Base-by-base conservation (phyloP, 2,329 filamentous ascomycete species). In the Botrytis paeoniae region DNA sequence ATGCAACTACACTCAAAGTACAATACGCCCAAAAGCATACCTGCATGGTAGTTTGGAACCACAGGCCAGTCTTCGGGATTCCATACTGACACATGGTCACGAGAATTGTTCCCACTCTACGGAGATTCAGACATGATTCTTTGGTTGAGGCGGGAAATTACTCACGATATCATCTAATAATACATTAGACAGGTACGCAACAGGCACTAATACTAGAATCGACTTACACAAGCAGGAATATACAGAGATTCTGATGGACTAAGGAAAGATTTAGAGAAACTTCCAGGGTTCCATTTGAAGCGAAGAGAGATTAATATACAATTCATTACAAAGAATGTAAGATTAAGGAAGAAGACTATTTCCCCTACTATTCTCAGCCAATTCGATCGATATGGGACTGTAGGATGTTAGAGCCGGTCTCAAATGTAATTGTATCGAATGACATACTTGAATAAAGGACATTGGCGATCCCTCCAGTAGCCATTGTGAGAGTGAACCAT, bases 61-160 rank as follows among this genome's bases (percentile, higher is more conserved):
- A 96, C 6, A 83, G 80, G 0, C 89, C 91, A 7, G 86, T 85
- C 70, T 86, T 82, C n/a, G 86, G 84, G 9, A 89, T 84, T 0
- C 92, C 93, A 80, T 94, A 96, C 79, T 96, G 89, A 60, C 90
- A 92, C 43, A 92, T 88, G 76, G 94, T 95, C 78, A 93, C 93
- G 77, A 94, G 84, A 43, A 95, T 89, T 59, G 93, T 93, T 35
- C 91, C 93, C 74, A 92, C 86, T 25, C 91, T 93, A 73, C 85
- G 12, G n/a, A 71, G 6, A 6, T 43, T 71, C 43, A 51, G 43
- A 20, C 14, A 22, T 4, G 5, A n/a, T 57, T 25, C 12, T n/a
- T 43, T 70, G 16, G 29, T n/a, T 32, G 29, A n/a, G 39, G 5
- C 10, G 6, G 25, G 4, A 32, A 35, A 43, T 43, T 63, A 61